Evolutionary conservation across 345 rosid species (phyloP).

Genomic region (Eucalyptus rudis): DNA sequence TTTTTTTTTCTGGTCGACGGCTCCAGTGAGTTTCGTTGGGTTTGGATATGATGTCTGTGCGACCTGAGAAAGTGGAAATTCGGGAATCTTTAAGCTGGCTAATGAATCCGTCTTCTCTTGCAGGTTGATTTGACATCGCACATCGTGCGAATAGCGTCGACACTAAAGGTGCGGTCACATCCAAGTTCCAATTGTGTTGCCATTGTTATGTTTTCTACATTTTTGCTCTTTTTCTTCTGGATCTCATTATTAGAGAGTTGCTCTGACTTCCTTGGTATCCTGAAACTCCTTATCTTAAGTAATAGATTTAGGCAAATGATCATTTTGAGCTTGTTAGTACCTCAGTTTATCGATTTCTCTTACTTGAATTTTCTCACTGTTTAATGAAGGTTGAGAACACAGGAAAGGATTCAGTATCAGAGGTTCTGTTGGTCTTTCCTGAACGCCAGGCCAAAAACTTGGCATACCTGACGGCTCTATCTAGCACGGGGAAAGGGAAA

Average conservation of each 20-base stretch:
- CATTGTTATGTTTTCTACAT: neutral
- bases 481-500: conserved; percentile 65
- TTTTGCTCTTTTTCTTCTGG: neutral
- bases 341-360: neutral
- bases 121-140: conserved; percentile 89
- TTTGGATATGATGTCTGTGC: neutral
- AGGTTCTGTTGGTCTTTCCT: conserved; percentile 58
- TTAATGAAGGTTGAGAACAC: conserved; percentile 49
- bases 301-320: neutral
- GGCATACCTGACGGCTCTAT: conserved; percentile 47
- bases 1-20: too few relatives aligned
- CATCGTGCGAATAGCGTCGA: conserved; percentile 51
- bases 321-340: neutral
- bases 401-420: conserved; percentile 56
- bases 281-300: neutral
- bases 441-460: conserved; percentile 54
- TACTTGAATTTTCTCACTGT: neutral
- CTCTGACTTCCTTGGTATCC: neutral
- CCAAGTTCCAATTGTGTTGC: neutral
- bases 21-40: accelerated
- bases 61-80: neutral
- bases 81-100: neutral
- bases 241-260: neutral
- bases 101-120: neutral
- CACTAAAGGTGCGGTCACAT: conserved; percentile 43